Conservation (phyloP, 2,329 filamentous ascomycete species). For the Fusarium tuaranense region DNA sequence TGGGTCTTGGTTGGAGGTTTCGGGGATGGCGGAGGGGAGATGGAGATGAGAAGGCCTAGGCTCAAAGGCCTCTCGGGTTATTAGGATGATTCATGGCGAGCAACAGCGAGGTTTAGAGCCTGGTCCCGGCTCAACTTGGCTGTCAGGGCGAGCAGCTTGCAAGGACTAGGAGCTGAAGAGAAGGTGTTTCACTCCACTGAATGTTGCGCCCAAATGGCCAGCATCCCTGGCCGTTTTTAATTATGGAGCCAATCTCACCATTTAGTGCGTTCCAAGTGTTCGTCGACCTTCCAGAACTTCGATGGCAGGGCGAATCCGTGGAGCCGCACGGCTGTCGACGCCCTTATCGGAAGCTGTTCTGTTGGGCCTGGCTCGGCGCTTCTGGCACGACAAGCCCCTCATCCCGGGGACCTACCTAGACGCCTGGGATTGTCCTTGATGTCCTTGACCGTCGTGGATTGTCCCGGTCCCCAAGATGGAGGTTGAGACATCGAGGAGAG, state of each 20-base stretch:
- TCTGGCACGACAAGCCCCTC: conserved; percentile 1
- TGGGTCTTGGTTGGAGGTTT: conserved; percentile 24
- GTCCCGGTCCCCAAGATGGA: conserved; percentile 26
- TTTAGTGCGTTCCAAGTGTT: conserved; percentile 46
- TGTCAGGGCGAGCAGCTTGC: conserved; percentile 28
- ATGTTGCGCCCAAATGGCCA: conserved; percentile 39
- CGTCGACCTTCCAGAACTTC: conserved; percentile 46
- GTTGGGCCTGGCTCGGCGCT: conserved; percentile 8
- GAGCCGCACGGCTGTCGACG: conserved; percentile 41
- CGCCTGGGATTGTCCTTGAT: conserved; percentile 11
- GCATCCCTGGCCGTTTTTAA: conserved; percentile 36
- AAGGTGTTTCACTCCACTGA: conserved; percentile 40
- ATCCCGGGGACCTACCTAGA: not conserved
- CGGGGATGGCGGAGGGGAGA: conserved; percentile 25
- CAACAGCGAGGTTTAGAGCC: conserved; percentile 21
- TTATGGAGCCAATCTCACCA: conserved; percentile 45
- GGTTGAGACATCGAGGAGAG: conserved; percentile 28
- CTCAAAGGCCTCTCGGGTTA: conserved; percentile 19
- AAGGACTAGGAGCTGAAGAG: conserved; percentile 21
- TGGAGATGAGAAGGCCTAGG: conserved; percentile 12
- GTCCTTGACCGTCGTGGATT: conserved; percentile 25
- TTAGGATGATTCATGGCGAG: conserved; percentile 30
- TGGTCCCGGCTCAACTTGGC: conserved; percentile 33
- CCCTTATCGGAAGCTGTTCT: conserved; percentile 33
- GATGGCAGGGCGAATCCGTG: conserved; percentile 41